phyloP scores from a whole-genome alignment of 2,329 filamentous ascomycete species.

The Sphaceloma murrayae region DNA sequence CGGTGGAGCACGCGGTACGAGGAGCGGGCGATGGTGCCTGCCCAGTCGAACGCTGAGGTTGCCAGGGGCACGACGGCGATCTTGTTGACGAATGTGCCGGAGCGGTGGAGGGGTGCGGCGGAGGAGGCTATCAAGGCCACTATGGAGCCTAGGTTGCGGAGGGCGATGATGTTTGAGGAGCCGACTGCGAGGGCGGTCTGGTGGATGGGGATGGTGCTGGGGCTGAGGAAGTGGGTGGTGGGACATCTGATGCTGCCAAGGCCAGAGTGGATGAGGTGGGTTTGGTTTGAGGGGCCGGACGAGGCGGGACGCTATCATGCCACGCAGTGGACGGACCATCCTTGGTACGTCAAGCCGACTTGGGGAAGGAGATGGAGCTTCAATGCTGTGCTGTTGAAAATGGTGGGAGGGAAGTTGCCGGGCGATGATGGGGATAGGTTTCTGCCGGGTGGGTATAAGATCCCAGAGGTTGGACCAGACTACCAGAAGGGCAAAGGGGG shows the following conservation, averaged over 20 bases:
- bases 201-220: conserved; percentile 42
- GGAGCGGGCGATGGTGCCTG: conserved; percentile 44
- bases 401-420: conserved; percentile 39
- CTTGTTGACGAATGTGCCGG: conserved; percentile 48
- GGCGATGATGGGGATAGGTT: conserved; percentile 40
- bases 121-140: conserved; percentile 47
- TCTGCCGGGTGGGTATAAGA: conserved; percentile 43
- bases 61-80: conserved; percentile 53
- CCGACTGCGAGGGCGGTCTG: conserved; percentile 28
- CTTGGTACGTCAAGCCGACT: conserved; percentile 46
- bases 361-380: conserved; percentile 26
- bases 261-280: conserved; percentile 32
- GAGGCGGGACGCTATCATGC: conserved; percentile 43
- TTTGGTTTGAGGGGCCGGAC: conserved; percentile 40
- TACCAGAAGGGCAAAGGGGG: conserved; percentile 42
- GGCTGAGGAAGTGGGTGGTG: conserved; percentile 45
- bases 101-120: conserved; percentile 37
- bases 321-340: conserved; percentile 49
- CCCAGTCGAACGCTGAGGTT: conserved; percentile 29
- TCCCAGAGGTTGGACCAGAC: conserved; percentile 54
- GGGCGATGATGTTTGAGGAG: conserved; percentile 50
- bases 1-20: conserved; percentile 52
- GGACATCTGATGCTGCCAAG: conserved; percentile 54
- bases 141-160: conserved; percentile 55
- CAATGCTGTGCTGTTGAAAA: conserved; percentile 41